These are phyloP conservation scores for Pseudognaphalium luteoalbum DNA, from an alignment of 129 eudicot species.

Conservation along the genomic window DNA sequence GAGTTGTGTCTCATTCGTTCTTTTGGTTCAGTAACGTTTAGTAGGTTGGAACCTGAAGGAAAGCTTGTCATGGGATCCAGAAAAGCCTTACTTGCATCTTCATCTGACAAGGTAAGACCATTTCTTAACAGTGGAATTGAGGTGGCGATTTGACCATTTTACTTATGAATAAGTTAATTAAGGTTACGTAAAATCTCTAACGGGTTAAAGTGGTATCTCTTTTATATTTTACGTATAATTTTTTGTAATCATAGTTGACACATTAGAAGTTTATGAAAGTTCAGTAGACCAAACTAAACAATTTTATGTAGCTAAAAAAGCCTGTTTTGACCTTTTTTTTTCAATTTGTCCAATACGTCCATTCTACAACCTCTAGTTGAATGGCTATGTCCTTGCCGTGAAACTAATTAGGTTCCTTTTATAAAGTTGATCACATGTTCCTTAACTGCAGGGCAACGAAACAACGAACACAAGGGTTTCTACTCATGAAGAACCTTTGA, in stretches of 20 bases:
- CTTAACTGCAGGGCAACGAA: slow-evolving; percentile 46
- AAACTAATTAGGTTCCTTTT: slow-evolving; percentile 5
- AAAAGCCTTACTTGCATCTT: slow-evolving; percentile 46
- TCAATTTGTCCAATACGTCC: not conserved
- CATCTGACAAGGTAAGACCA: slow-evolving; percentile 54
- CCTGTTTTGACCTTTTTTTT: not conserved
- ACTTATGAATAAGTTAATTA: too few species aligned
- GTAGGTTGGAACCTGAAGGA: slow-evolving; percentile 89
- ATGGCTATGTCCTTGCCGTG: not conserved
- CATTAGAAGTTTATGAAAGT: too few species aligned
- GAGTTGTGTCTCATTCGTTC: slow-evolving; percentile 21
- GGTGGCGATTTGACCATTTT: not conserved
- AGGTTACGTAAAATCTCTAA: not conserved
- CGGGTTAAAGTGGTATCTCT: not conserved
- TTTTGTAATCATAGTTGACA: too few species aligned
- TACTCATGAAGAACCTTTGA: slow-evolving; percentile 31
- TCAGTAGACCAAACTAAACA: not conserved
- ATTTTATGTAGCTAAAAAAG: not conserved
- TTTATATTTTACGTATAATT: too few species aligned
- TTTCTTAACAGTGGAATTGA: not conserved
- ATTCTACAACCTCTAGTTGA: not conserved
- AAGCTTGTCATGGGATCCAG: slow-evolving; percentile 83
- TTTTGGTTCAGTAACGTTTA: slow-evolving; percentile 73
- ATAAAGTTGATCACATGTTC: not conserved
- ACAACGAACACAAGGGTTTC: slow-evolving; percentile 17